Percentiles rank a stretch among this genome's conserved stretches.
These are phyloP conservation scores for Camelina neglecta DNA, from an alignment of 345 rosid species.

Conservation along the genomic window DNA sequence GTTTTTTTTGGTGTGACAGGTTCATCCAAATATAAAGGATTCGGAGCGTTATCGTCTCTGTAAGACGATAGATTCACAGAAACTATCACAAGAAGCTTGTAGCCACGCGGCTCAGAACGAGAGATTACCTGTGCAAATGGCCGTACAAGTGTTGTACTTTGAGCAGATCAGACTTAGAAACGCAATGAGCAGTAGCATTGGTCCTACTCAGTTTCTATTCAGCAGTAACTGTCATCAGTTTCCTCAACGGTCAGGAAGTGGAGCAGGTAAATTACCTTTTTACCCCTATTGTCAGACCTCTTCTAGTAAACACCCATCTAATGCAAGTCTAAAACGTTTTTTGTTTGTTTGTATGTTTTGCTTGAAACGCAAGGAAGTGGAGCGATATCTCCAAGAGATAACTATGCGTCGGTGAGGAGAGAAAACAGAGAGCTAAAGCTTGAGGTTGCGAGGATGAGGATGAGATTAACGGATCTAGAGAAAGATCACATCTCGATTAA, in stretches of 20 bases:
- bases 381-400: slow-evolving; percentile 96
- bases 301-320: background rate
- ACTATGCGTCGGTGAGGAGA: slow-evolving; percentile 92
- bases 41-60: slow-evolving; percentile 88
- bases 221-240: slow-evolving; percentile 61
- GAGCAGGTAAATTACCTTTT: slow-evolving; percentile 52
- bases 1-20: slow-evolving; percentile 45
- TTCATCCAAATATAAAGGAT: slow-evolving; percentile 90
- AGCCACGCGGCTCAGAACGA: slow-evolving; percentile 98
- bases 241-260: slow-evolving; percentile 86
- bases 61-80: slow-evolving; percentile 93
- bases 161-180: slow-evolving; percentile 94
- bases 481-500: slow-evolving; percentile 94
- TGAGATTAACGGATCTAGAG: slow-evolving; percentile 95
- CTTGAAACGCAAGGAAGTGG: slow-evolving; percentile 62
- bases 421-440: slow-evolving; percentile 97
- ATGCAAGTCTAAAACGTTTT: background rate
- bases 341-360: background rate
- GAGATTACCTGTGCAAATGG: slow-evolving; percentile 94
- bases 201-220: slow-evolving; percentile 77
- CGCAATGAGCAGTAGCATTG: slow-evolving; percentile 73
- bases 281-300: background rate
- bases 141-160: slow-evolving; percentile 88
- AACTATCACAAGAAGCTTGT: slow-evolving; percentile 98
- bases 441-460: slow-evolving; percentile 98